Evolutionary conservation across 2,329 filamentous ascomycete genomes (phyloP).

Genomic region (Zymoseptoria pseudotritici): DNA sequence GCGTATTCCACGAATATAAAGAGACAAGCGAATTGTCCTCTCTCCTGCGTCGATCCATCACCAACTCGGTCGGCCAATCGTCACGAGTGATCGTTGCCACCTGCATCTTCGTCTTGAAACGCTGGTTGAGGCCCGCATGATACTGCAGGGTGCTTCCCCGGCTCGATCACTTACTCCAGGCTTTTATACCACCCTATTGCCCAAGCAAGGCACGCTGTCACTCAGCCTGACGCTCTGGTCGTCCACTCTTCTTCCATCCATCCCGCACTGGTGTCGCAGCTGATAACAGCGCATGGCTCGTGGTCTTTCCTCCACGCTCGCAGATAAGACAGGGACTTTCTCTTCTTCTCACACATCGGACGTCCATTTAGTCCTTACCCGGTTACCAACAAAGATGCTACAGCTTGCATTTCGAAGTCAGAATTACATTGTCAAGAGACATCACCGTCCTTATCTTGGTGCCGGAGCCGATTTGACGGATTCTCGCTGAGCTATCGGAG

Average conservation of each 20-base stretch:
- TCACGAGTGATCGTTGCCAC: constrained; percentile 6
- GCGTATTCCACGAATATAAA: not conserved
- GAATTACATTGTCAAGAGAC: constrained; percentile 25
- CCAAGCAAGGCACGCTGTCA: constrained; percentile 8
- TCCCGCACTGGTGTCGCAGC: constrained; percentile 1
- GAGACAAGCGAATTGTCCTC: not conserved
- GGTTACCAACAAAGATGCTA: constrained; percentile 23
- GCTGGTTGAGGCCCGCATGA: not conserved
- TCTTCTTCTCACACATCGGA: not conserved
- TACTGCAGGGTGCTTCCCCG: constrained; percentile 12
- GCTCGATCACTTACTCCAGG: constrained; percentile 1
- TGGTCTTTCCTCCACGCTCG: constrained; percentile 3
- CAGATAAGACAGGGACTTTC: not conserved
- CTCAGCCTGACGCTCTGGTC: not conserved
- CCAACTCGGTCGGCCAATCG: constrained; percentile 5
- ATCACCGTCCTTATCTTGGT: constrained; percentile 21
- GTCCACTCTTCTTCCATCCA: not conserved
- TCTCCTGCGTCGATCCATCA: not conserved
- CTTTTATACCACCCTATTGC: constrained; percentile 6
- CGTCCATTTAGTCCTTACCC: not conserved
- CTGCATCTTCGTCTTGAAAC: not conserved
- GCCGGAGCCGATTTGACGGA: constrained; percentile 9
- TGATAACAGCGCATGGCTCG: constrained; percentile 8
- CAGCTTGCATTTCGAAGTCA: constrained; percentile 19
- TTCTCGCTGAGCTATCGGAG: constrained; percentile 15